These are phyloP conservation scores for Hevea brasiliensis DNA, from an alignment of 345 rosid species.

Conservation along the genomic window DNA sequence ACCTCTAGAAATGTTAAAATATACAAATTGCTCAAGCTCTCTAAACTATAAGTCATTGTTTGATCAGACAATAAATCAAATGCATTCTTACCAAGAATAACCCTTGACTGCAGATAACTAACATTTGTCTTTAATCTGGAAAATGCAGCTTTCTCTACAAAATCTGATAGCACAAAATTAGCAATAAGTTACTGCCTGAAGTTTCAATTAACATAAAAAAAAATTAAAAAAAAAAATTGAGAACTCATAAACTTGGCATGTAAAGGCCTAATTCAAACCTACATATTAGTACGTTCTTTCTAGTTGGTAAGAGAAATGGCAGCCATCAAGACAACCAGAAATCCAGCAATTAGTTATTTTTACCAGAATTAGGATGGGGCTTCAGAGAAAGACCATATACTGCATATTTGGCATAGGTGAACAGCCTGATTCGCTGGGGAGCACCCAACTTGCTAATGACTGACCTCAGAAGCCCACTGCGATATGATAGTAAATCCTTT, in stretches of 20 bases:
- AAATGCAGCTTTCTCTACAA: conserved; percentile 25
- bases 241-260: not conserved
- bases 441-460: conserved; percentile 55
- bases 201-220: not conserved
- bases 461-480: conserved; percentile 75
- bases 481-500: conserved; percentile 6
- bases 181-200: not conserved
- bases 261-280: not conserved
- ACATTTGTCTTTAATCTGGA: conserved; percentile 39
- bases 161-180: conserved; percentile 33
- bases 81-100: conserved; percentile 52
- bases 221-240: not conserved
- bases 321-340: not conserved
- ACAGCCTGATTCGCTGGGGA: conserved; percentile 58
- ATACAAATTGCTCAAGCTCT: not conserved
- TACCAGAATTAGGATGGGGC: conserved; percentile 45
- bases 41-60: not conserved
- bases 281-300: not conserved
- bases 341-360: not conserved
- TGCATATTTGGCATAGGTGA: conserved; percentile 68
- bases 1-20: conserved; percentile 34
- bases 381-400: conserved; percentile 55
- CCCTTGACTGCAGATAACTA: conserved; percentile 49
- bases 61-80: not conserved
- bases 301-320: not conserved